Percentiles rank a stretch among this genome's conserved stretches.
These are phyloP conservation scores for Hyphopichia fennica DNA, from an alignment of 1,139 yeast genomes.

Conservation along the genomic window DNA sequence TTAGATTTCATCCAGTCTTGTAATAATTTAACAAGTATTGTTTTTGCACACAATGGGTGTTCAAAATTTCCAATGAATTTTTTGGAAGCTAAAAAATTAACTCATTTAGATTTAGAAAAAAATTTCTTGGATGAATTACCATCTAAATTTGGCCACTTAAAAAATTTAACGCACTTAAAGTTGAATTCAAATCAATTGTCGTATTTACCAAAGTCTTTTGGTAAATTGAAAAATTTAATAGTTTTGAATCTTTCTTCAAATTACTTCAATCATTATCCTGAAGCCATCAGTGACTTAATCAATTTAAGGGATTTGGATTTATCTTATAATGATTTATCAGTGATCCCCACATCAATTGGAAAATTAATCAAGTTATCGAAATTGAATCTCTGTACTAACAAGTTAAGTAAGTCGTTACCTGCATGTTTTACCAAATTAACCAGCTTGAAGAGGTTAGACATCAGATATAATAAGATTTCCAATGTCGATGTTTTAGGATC, in stretches of 20 bases:
- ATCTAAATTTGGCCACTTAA: slow-evolving; percentile 50
- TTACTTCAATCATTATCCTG: slow-evolving; percentile 67
- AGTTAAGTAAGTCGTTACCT: slow-evolving; percentile 59
- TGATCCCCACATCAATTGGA: slow-evolving; percentile 63
- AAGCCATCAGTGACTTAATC: slow-evolving; percentile 60
- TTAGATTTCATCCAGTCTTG: slow-evolving; percentile 85
- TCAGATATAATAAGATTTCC: slow-evolving; percentile 70
- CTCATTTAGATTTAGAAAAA: slow-evolving; percentile 76
- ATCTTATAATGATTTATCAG: slow-evolving; percentile 72
- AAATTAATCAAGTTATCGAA: slow-evolving; percentile 60
- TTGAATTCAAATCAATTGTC: slow-evolving; percentile 74
- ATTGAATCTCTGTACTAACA: slow-evolving; percentile 75
- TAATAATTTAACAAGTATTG: slow-evolving; percentile 63
- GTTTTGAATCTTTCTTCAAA: slow-evolving; percentile 79
- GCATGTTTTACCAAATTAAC: slow-evolving; percentile 49
- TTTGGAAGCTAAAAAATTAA: slow-evolving; percentile 65
- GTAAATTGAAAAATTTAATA: slow-evolving; percentile 54
- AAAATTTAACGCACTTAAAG: slow-evolving; percentile 55
- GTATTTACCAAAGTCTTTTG: slow-evolving; percentile 62
- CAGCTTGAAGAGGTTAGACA: slow-evolving; percentile 71
- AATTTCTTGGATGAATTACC: slow-evolving; percentile 71
- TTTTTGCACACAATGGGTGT: slow-evolving; percentile 73
- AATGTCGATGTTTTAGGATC: slow-evolving; percentile 64
- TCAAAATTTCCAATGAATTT: slow-evolving; percentile 73
- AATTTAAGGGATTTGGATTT: slow-evolving; percentile 70